Conservation (phyloP, 495 filamentous ascomycete species). For the Podospora sp. region DNA sequence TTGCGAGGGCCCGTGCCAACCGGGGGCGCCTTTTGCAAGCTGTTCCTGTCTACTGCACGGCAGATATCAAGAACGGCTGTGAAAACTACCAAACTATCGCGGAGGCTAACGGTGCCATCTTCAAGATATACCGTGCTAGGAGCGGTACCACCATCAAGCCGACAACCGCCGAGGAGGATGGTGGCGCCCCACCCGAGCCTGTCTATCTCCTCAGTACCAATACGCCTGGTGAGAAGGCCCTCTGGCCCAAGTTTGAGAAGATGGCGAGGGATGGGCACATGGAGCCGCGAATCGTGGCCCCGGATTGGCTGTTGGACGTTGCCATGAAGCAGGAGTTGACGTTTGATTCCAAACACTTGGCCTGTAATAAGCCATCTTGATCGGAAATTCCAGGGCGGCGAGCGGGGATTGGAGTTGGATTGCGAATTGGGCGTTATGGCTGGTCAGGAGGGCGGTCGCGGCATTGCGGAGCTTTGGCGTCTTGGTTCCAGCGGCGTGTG, state of each 20-base stretch:
- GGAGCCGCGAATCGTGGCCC: conserved; percentile 71
- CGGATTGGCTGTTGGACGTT: conserved; percentile 87
- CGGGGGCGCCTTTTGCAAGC: conserved; percentile 70
- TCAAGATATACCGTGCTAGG: conserved; percentile 74
- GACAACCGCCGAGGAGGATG: conserved; percentile 59
- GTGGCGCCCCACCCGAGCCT: conserved; percentile 61
- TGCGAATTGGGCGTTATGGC: background rate
- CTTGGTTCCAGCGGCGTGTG: background rate
- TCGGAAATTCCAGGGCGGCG: background rate
- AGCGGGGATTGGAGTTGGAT: background rate
- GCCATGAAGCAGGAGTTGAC: conserved; percentile 81
- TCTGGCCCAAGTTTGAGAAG: conserved; percentile 80
- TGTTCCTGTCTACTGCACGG: conserved; percentile 78
- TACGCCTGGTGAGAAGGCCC: conserved; percentile 62
- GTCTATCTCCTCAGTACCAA: conserved; percentile 75
- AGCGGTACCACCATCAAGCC: conserved; percentile 60
- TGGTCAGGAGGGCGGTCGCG: background rate
- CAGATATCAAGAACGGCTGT: conserved; percentile 73
- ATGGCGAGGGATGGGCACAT: conserved; percentile 72
- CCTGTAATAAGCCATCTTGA: conserved; percentile 9
- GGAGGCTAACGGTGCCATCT: conserved; percentile 83
- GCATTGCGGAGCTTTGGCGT: background rate
- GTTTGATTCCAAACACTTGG: conserved; percentile 64
- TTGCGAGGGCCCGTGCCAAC: conserved; percentile 72
- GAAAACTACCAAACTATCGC: conserved; percentile 84